These are phyloP conservation scores for Exophiala oligosperma DNA, from an alignment of 2,329 filamentous ascomycete species.

Conservation along the genomic window DNA sequence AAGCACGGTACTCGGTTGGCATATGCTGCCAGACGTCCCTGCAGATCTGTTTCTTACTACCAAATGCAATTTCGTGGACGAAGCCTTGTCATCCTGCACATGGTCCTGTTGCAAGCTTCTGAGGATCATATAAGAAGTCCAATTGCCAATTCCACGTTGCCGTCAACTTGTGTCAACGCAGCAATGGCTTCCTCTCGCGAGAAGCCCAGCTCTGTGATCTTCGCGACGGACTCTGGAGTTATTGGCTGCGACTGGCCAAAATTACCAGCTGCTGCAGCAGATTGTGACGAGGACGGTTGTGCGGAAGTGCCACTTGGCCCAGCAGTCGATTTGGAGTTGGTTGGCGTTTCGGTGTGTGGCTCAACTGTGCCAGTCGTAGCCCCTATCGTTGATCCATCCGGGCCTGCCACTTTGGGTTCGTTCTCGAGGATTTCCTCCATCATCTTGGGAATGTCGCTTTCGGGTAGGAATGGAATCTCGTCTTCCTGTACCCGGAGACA, in stretches of 20 bases:
- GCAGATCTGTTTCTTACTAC: not conserved
- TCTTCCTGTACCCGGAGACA: constrained; percentile 84
- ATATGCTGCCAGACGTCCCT: not conserved
- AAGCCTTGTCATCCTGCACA: too few species aligned
- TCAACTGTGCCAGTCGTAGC: constrained; percentile 70
- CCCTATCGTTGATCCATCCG: constrained; percentile 86
- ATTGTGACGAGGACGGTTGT: constrained; percentile 23
- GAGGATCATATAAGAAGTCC: constrained; percentile 58
- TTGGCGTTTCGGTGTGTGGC: constrained; percentile 8
- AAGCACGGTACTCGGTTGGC: too few species aligned
- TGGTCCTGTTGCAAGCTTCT: not conserved
- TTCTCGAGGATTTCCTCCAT: constrained; percentile 67
- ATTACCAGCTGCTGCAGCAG: constrained; percentile 23
- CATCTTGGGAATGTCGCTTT: constrained; percentile 90
- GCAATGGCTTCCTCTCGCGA: constrained; percentile 73
- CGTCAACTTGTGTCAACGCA: constrained; percentile 77
- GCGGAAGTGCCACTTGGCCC: constrained; percentile 19
- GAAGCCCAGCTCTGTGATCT: constrained; percentile 76
- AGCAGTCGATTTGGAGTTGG: not conserved
- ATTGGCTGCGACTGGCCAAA: constrained; percentile 37
- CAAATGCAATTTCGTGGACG: too few species aligned
- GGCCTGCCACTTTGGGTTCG: constrained; percentile 82
- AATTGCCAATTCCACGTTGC: constrained; percentile 87
- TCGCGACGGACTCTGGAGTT: constrained; percentile 68
- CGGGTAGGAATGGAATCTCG: constrained; percentile 85